Conservation (phyloP, 2,329 filamentous ascomycete species). For the Exophiala dermatitidis region DNA sequence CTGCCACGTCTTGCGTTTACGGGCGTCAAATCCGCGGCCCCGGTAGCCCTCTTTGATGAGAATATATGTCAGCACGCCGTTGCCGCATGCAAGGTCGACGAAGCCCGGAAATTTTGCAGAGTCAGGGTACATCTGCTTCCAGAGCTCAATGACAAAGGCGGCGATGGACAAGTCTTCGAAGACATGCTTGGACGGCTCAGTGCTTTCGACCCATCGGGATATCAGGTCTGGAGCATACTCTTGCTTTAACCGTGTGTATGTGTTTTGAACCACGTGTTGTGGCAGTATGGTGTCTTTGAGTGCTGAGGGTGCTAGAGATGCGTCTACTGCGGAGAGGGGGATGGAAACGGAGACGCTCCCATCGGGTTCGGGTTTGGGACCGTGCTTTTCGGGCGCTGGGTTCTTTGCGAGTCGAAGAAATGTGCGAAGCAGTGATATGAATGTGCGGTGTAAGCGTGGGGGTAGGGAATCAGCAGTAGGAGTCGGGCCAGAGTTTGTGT, state of each 20-base stretch:
- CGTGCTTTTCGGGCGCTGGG: neutral
- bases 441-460: slow-evolving; percentile 35
- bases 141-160: slow-evolving; percentile 86
- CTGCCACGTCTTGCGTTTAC: slow-evolving; percentile 74
- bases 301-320: slow-evolving; percentile 70
- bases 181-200: slow-evolving; percentile 83
- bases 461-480: slow-evolving; percentile 32
- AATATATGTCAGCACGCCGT: slow-evolving; percentile 81
- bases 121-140: slow-evolving; percentile 67
- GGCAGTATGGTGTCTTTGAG: slow-evolving; percentile 76
- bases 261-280: slow-evolving; percentile 70
- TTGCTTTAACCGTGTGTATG: slow-evolving; percentile 70
- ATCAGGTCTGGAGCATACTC: slow-evolving; percentile 68
- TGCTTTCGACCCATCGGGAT: slow-evolving; percentile 73
- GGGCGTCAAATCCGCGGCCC: slow-evolving; percentile 88
- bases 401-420: slow-evolving; percentile 33
- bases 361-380: neutral
- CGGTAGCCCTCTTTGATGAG: slow-evolving; percentile 70
- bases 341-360: neutral
- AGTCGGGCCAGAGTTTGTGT: neutral
- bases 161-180: slow-evolving; percentile 91
- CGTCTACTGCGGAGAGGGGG: slow-evolving; percentile 42
- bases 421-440: slow-evolving; percentile 34
- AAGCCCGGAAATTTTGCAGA: slow-evolving; percentile 67
- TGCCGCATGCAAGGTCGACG: slow-evolving; percentile 92